phyloP scores from a whole-genome alignment of 345 rosid genomes.

The Brassica nigra region DNA sequence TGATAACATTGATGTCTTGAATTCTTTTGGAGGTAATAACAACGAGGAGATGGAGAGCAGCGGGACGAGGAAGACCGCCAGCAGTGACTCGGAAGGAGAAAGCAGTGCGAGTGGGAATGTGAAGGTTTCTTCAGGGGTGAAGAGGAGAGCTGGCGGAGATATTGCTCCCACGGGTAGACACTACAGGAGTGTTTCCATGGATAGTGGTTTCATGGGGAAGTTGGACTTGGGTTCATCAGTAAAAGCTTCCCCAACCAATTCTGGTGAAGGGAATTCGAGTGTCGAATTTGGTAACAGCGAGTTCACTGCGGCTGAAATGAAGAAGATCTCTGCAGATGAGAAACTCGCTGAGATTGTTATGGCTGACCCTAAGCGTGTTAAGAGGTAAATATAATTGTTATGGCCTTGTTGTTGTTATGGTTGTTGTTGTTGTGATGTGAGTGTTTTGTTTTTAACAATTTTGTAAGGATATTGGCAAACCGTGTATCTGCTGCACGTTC shows the following conservation, averaged over 20 bases:
- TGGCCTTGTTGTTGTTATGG: background rate
- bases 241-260: conserved; percentile 44
- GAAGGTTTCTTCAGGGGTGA: conserved; percentile 41
- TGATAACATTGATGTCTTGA: conserved; percentile 64
- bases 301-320: conserved; percentile 62
- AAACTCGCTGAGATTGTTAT: conserved; percentile 79
- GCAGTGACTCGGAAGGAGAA: conserved; percentile 77
- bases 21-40: conserved; percentile 67
- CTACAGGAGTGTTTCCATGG: conserved; percentile 71
- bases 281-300: conserved; percentile 63
- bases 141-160: conserved; percentile 65
- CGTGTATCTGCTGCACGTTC: conserved; percentile 88
- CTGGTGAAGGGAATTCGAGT: conserved; percentile 53
- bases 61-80: conserved; percentile 53
- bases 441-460: conserved; percentile 2
- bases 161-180: conserved; percentile 57
- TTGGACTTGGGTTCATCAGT: conserved; percentile 44
- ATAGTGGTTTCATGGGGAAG: conserved; percentile 61
- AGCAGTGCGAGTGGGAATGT: conserved; percentile 50
- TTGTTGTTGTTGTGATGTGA: background rate
- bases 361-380: conserved; percentile 59
- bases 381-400: conserved; percentile 37
- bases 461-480: conserved; percentile 75
- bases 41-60: conserved; percentile 50
- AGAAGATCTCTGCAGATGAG: conserved; percentile 73